Evolutionary conservation across 495 filamentous ascomycete species (phyloP), one percentile per base, ranked within the genome.

Genomic region (Ramalina intermedia): DNA sequence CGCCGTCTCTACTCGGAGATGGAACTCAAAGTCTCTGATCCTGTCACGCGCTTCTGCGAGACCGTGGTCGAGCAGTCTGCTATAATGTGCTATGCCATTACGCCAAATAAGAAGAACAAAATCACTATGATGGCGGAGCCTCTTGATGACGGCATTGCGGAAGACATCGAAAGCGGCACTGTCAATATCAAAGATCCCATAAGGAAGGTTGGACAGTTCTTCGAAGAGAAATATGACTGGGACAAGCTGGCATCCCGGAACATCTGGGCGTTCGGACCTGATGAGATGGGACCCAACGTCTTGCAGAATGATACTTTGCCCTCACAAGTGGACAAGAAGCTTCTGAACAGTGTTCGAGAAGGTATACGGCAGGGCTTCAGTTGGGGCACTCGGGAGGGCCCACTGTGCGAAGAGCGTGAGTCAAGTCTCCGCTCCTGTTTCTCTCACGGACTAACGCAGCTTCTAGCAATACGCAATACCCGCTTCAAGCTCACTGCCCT

Each of bases 31-130:
- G 87, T 98, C 41, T 98, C 91, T 9, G 91, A 98, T 59, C 91
- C 91, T 5, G 93, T 96, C 17, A 96, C 93, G 21, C 78, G 91
- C 26, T 98, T 98, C 71, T 93, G 87, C 65, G 91, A 98, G 68
- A 98, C 91, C 3, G 87, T 94, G n/a, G 87, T 93, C 43, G 93
- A 96, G 61, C 93, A 87, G 44, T 94, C 86, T 17, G 88, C 90
- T 24, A 95, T 94, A 50, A 96, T 96, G 70, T 96, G 91, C 63
- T 96, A 95, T 64, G 89, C 91, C 11, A 76, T 94, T 55, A 98
- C 91, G 4, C 91, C 91, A 6, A 98, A 98, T 66, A 96, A 98
- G 62, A 94, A 94, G 67, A 98, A 96, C 67, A 96, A 94, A 64
- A 85, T 98, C 61, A 98, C 91, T 42, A 95, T 96, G 87, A 82